Conservation (phyloP, 2,329 filamentous ascomycete species). For the Trichoderma hamatum region DNA sequence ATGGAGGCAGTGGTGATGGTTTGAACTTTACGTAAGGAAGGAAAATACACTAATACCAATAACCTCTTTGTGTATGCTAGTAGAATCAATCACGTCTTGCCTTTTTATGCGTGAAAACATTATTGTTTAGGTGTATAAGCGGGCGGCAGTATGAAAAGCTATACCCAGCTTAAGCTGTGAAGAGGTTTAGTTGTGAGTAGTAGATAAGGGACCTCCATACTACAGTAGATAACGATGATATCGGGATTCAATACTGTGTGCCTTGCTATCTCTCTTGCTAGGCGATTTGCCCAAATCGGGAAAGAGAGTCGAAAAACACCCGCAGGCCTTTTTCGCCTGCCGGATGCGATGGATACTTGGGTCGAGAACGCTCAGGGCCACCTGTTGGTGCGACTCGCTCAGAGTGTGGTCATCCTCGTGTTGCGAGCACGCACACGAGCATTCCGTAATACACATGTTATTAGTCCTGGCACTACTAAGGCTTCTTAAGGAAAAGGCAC, state of each 20-base stretch:
- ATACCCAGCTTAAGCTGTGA: not conserved
- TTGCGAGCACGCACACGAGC: not conserved
- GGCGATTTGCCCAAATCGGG: slow-evolving; percentile 1
- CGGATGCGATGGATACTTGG: not conserved
- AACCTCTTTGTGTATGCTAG: not conserved
- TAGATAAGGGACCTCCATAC: not conserved
- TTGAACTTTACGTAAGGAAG: not conserved
- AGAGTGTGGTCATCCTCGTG: not conserved
- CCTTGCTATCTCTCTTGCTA: not conserved
- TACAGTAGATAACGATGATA: not conserved
- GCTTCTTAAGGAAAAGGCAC: not conserved
- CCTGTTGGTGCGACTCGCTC: not conserved
- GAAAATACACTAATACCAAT: not conserved
- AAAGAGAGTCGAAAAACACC: not conserved
- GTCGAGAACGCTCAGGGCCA: not conserved
- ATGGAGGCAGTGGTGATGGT: not conserved
- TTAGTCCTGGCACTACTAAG: not conserved
- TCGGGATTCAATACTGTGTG: not conserved
- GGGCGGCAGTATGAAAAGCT: not conserved
- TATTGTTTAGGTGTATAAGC: not conserved
- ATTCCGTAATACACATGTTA: not conserved
- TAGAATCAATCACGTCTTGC: not conserved
- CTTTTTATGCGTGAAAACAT: not conserved
- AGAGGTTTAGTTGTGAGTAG: not conserved
- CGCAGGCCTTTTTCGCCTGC: not conserved